Base-by-base conservation (phyloP, 352 stramenopile species). In the Phytophthora hibernalis region DNA sequence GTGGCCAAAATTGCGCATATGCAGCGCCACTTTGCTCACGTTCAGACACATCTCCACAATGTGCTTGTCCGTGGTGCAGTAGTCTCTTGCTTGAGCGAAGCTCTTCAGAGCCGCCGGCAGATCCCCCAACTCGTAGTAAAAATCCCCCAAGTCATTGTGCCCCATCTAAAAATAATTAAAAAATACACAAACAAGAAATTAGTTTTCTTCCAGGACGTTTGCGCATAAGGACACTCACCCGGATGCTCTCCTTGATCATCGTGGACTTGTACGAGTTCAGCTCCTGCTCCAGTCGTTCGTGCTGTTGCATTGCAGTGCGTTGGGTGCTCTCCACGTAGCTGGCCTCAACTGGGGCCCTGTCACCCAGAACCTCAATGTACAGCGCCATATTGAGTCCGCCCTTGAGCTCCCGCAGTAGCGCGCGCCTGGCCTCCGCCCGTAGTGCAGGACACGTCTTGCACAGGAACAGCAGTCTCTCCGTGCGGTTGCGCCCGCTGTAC, bases 181-280 rank as follows among this genome's bases (percentile, higher is more conserved):
- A 11, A 38, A 38, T 38, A 3, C 31, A 40, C 38, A 51, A 24
- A 31, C 40, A 21, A 37, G 30, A 63, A 44, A 22, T 43, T 43
- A 43, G 37, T 7, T 8, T 10, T 20, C 7, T 20, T 43, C 37
- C 37, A 38, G 31, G 5, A 43, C 37, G n/a, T 20, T 43, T 43
- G 8, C 20, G 10, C 12, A 7, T n/a, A n/a, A n/a, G 3, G 10
- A 26, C 43, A 30, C 69, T 30, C 76, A 96, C 87, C 55, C 89
- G 80, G 61, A 97, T 97, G 76, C 87, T 96, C 61, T 97, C 89
- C 67, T 97, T 97, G 81, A 97, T 96, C 82, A 96, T 91, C 15
- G 83, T 96, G 31, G 86, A 95, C 72, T 97, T 97, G 79, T 96
- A 97, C 74, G 88, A 96, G 59, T 96, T 94, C 16, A 97, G 80